These are phyloP conservation scores for Polygonum aviculare DNA, from an alignment of 148 eudicot genomes.

Conservation along the genomic window DNA sequence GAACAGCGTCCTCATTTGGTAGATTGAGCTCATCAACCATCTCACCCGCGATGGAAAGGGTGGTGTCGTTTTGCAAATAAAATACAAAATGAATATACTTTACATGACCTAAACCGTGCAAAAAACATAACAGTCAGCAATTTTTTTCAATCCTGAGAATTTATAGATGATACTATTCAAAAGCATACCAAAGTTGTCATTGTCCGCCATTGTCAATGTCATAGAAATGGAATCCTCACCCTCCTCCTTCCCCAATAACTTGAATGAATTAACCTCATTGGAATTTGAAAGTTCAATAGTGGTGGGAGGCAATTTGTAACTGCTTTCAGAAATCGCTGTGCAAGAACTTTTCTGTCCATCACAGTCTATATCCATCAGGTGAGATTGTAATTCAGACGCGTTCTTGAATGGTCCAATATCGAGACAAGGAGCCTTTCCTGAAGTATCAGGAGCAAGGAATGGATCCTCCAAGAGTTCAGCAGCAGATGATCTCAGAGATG, in stretches of 20 bases:
- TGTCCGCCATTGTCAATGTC: conserved; percentile 35
- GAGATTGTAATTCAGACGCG: conserved; percentile 20
- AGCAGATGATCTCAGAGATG: conserved; percentile 36
- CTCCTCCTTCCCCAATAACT: conserved; percentile 35
- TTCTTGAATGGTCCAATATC: background rate
- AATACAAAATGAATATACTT: conserved; percentile 46
- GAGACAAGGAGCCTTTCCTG: background rate
- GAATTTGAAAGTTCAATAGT: conserved; percentile 26
- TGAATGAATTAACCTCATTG: conserved; percentile 37
- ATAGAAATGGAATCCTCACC: conserved; percentile 39
- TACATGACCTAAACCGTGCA: conserved; percentile 29
- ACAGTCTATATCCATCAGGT: conserved; percentile 47
- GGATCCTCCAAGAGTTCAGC: conserved; percentile 44
- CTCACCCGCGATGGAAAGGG: conserved; percentile 47
- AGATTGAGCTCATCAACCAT: conserved; percentile 65
- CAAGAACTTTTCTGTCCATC: conserved; percentile 17
- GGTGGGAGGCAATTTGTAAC: conserved; percentile 21
- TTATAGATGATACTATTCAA: background rate
- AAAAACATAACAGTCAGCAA: background rate
- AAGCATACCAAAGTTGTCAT: conserved; percentile 27
- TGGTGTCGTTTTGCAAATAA: conserved; percentile 47
- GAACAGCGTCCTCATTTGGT: conserved; percentile 33
- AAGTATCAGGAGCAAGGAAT: conserved; percentile 19
- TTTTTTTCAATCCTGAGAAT: background rate
- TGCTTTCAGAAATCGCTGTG: conserved; percentile 24